Evolutionary conservation across 768 basidiomycete species (phyloP).

Genomic region (Rhodotorula kratochvilovae): DNA sequence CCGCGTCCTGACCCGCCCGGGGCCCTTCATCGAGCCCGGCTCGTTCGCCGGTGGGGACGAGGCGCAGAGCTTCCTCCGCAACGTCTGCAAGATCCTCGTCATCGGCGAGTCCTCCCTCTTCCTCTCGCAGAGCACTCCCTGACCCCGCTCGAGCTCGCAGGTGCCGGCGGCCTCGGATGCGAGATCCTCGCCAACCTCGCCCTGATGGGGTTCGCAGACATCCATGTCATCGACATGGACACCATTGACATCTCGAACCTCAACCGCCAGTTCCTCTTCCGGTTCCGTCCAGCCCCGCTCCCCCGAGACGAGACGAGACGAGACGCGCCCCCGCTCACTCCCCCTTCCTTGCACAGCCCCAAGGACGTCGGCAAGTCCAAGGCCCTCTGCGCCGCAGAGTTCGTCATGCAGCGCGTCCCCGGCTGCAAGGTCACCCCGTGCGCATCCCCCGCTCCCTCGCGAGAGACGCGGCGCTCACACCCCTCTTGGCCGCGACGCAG

Average conservation of each 20-base stretch:
- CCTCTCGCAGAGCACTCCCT: neutral
- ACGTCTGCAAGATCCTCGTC: conserved; percentile 84
- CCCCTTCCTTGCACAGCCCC: conserved; percentile 52
- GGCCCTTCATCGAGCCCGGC: conserved; percentile 33
- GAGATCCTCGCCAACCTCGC: conserved; percentile 97
- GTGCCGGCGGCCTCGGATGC: conserved; percentile 91
- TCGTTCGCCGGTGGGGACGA: conserved; percentile 25
- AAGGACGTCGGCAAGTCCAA: conserved; percentile 93
- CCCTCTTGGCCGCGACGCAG: conserved; percentile 50
- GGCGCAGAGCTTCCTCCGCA: conserved; percentile 59
- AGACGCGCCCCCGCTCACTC: neutral
- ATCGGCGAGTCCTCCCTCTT: conserved; percentile 54
- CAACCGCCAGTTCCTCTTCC: conserved; percentile 95
- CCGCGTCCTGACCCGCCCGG: conserved; percentile 25
- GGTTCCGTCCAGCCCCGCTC: conserved; percentile 53
- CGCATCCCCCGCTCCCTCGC: conserved; percentile 46
- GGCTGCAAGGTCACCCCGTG: conserved; percentile 96
- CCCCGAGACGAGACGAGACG: neutral
- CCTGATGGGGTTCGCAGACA: conserved; percentile 92
- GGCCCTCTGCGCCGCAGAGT: conserved; percentile 88
- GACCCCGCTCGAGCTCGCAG: conserved; percentile 1
- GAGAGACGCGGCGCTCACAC: too few species aligned
- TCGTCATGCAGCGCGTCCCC: conserved; percentile 91
- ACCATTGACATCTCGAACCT: conserved; percentile 99
- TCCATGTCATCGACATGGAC: conserved; percentile 99